Conservation (phyloP, 2,329 filamentous ascomycete genomes). For the Venturiaceae sp. region DNA sequence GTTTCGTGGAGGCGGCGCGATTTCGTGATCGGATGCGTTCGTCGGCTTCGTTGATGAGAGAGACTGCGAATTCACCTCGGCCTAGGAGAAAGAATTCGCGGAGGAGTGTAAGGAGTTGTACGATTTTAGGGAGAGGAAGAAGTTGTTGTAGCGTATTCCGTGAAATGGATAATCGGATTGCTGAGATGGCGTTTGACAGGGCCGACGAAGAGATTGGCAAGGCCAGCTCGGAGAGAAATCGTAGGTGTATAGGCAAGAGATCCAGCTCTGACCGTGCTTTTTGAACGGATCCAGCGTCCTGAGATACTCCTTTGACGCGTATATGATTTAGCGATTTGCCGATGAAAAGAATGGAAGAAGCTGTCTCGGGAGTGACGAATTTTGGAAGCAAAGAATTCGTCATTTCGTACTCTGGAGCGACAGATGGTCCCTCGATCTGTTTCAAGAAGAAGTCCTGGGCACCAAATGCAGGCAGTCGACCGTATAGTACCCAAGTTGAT, state of each 20-base stretch:
- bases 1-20: constrained; percentile 21
- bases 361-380: constrained; percentile 67
- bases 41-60: constrained; percentile 77
- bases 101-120: constrained; percentile 67
- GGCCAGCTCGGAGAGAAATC: constrained; percentile 55
- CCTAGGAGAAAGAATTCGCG: constrained; percentile 82
- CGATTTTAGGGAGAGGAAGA: constrained; percentile 65
- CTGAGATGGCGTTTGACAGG: constrained; percentile 62
- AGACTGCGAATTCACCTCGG: constrained; percentile 83
- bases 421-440: constrained; percentile 19
- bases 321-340: constrained; percentile 85
- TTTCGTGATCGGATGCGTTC: constrained; percentile 66
- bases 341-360: constrained; percentile 79
- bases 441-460: constrained; percentile 78
- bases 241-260: constrained; percentile 58
- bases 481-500: constrained; percentile 85
- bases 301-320: constrained; percentile 29
- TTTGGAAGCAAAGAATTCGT: constrained; percentile 57
- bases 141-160: constrained; percentile 75
- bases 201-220: constrained; percentile 65
- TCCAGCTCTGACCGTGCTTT: constrained; percentile 36
- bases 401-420: constrained; percentile 27
- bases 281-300: constrained; percentile 17
- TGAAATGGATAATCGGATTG: constrained; percentile 73
- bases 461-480: constrained; percentile 67